Conservation (phyloP, 176 grass and related monocot species). For the Hsuehochloa calcarea region DNA sequence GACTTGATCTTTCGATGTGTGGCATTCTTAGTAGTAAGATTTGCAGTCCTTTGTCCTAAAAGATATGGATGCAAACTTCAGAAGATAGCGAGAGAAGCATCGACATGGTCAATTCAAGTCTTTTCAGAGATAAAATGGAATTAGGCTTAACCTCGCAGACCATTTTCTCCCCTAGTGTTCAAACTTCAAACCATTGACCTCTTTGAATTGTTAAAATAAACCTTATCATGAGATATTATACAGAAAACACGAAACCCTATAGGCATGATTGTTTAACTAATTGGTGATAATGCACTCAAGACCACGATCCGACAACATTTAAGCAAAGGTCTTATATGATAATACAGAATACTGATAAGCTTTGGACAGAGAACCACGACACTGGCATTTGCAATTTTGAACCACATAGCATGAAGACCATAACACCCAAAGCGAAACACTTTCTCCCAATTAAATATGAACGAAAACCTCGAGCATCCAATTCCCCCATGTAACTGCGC, state of each 20-base stretch:
- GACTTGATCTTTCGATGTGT: background rate
- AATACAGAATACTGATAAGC: background rate
- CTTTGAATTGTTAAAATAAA: background rate
- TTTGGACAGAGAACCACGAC: background rate
- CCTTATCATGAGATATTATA: background rate
- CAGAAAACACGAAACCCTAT: background rate
- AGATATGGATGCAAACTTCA: background rate
- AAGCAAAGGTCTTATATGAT: background rate
- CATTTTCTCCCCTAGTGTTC: background rate
- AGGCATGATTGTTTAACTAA: background rate
- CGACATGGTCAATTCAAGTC: background rate
- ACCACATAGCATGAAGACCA: background rate
- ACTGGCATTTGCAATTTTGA: background rate
- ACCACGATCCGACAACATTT: background rate
- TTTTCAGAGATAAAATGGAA: background rate
- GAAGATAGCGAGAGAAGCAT: background rate
- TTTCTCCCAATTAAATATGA: background rate
- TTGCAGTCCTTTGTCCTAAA: background rate
- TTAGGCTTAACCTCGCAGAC: background rate
- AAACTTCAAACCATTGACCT: background rate
- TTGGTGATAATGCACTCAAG: background rate
- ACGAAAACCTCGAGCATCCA: background rate
- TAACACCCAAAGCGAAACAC: background rate
- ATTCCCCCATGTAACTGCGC: background rate
- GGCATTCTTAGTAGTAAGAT: background rate